Percentiles rank a stretch among this genome's conserved stretches.
Evolutionary conservation across 2,329 filamentous ascomycete genomes (phyloP).

Genomic region (Phialocephala subalpina): DNA sequence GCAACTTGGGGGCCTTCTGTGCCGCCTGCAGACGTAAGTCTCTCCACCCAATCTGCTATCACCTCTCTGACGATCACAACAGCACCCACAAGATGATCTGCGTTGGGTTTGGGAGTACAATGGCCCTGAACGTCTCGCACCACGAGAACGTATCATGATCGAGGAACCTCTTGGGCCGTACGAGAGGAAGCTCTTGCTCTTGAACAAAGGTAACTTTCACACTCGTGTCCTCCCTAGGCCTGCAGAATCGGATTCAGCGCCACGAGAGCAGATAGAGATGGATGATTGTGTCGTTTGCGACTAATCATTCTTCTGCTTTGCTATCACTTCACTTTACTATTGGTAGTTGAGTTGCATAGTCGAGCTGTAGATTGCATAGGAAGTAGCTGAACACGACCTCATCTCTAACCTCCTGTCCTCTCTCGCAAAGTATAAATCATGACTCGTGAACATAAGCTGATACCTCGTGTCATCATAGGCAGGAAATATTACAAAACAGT

Average conservation of each 20-base stretch:
- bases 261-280: background rate
- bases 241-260: background rate
- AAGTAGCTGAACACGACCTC: background rate
- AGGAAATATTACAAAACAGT: constrained; percentile 24
- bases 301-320: background rate
- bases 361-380: background rate
- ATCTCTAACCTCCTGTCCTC: background rate
- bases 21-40: constrained; percentile 37
- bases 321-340: background rate
- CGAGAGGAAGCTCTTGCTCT: constrained; percentile 56
- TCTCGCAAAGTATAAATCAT: background rate
- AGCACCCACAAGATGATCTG: constrained; percentile 39
- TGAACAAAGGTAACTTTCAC: constrained; percentile 44
- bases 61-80: constrained; percentile 1
- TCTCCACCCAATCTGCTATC: background rate
- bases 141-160: constrained; percentile 52
- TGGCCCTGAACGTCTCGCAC: constrained; percentile 53
- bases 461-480: constrained; percentile 5
- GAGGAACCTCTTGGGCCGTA: constrained; percentile 63
- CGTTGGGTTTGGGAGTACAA: constrained; percentile 64
- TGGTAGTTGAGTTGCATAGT: background rate
- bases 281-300: constrained; percentile 1
- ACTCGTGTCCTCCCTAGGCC: background rate
- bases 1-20: constrained; percentile 36
- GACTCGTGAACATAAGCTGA: constrained; percentile 1